Percentiles rank a stretch among this genome's conserved stretches.
phyloP scores from a whole-genome alignment of 495 filamentous ascomycete genomes.

The Penicillium egyptiacum region DNA sequence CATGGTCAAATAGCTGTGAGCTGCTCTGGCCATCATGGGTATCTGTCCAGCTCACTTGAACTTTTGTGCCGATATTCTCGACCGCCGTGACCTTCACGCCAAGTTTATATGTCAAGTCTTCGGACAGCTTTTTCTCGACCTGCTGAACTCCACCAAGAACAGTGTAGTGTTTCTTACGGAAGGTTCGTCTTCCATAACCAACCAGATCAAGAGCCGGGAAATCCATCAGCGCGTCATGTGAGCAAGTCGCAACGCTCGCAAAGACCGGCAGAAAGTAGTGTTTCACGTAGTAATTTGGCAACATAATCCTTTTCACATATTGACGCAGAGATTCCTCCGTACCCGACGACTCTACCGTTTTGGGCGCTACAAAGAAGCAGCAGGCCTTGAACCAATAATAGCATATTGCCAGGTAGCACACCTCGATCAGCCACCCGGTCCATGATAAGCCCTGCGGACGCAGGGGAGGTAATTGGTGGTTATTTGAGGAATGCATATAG shows the following conservation, averaged over 20 bases:
- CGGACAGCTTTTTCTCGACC: conserved; percentile 44
- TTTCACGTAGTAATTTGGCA: conserved; percentile 43
- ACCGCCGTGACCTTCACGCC: conserved; percentile 16
- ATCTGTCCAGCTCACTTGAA: conserved; percentile 21
- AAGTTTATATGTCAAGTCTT: conserved; percentile 22
- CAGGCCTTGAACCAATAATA: conserved; percentile 51
- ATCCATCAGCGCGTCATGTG: conserved; percentile 47
- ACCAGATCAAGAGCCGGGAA: conserved; percentile 53
- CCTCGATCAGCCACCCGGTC: conserved; percentile 37
- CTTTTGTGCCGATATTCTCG: conserved; percentile 14
- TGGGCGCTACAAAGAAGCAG: conserved; percentile 45
- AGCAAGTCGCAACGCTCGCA: conserved; percentile 53
- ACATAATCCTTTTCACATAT: conserved; percentile 47
- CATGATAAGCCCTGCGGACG: conserved; percentile 20
- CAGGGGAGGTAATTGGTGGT: conserved; percentile 46
- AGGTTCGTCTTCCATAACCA: conserved; percentile 45
- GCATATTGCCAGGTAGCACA: conserved; percentile 41
- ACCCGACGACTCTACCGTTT: conserved; percentile 7
- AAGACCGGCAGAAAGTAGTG: conserved; percentile 54
- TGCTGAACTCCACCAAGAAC: conserved; percentile 47
- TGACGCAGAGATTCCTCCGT: conserved; percentile 39
- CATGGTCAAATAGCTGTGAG: conserved; percentile 27
- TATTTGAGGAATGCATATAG: conserved; percentile 39
- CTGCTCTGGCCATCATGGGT: neutral
- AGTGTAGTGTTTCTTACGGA: conserved; percentile 49